Conservation (phyloP, 1,284 basidiomycete species). For the Leccinum fallax region DNA sequence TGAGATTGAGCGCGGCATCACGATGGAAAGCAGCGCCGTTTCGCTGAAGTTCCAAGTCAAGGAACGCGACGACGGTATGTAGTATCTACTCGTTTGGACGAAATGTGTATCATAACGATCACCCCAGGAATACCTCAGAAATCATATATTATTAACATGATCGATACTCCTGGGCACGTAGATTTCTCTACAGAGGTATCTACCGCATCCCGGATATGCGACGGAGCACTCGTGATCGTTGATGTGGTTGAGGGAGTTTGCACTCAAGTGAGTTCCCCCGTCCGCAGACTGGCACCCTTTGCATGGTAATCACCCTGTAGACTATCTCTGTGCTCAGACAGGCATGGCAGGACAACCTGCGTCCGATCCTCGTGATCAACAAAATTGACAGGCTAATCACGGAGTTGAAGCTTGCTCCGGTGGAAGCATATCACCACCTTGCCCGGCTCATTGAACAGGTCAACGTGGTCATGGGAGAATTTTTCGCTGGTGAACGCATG, state of each 20-base stretch:
- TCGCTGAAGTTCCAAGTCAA: slow-evolving; percentile 83
- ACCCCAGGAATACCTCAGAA: slow-evolving; percentile 52
- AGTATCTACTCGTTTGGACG: slow-evolving; percentile 23
- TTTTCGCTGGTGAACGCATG: slow-evolving; percentile 97
- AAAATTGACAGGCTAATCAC: slow-evolving; percentile 96
- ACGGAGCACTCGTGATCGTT: slow-evolving; percentile 95
- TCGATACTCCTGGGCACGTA: slow-evolving; percentile 98
- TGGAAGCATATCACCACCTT: slow-evolving; percentile 95
- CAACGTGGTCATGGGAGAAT: slow-evolving; percentile 97
- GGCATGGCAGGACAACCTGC: slow-evolving; percentile 90
- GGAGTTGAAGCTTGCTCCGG: slow-evolving; percentile 89
- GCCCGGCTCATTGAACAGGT: slow-evolving; percentile 94
- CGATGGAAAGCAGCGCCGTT: slow-evolving; percentile 97
- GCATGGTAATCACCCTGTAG: slow-evolving; percentile 41
- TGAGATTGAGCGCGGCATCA: slow-evolving; percentile 97
- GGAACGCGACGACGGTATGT: slow-evolving; percentile 53
- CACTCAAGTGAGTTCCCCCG: slow-evolving; percentile 72
- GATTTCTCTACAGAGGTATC: slow-evolving; percentile 99
- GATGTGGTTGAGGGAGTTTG: slow-evolving; percentile 99
- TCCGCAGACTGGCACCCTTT: background rate
- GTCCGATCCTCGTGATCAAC: slow-evolving; percentile 95
- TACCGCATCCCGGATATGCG: slow-evolving; percentile 90
- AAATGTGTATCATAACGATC: slow-evolving; percentile 32
- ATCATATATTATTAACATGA: slow-evolving; percentile 89
- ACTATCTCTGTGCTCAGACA: slow-evolving; percentile 95